Conservation (phyloP, 768 basidiomycete genomes). For the Boletus rufocinnamomeus region DNA sequence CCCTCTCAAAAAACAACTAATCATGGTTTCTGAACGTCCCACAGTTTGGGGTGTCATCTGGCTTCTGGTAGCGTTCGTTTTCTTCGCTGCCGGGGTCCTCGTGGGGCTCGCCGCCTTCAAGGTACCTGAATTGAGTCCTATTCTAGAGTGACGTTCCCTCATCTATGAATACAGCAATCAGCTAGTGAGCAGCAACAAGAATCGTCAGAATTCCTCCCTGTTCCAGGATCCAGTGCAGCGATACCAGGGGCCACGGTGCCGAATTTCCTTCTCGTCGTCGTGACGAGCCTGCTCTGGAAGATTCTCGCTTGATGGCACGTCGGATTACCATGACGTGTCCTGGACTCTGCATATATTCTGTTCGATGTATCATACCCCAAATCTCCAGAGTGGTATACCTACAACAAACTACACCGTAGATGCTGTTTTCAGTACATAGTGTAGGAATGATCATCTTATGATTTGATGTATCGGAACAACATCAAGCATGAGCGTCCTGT, state of each 20-base stretch:
- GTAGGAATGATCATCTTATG: neutral
- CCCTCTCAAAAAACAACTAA: neutral
- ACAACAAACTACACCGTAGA: neutral
- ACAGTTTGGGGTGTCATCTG: constrained; percentile 89
- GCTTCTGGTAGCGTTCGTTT: constrained; percentile 72
- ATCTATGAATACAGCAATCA: constrained; percentile 48
- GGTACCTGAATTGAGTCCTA: constrained; percentile 41
- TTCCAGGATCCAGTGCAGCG: constrained; percentile 50
- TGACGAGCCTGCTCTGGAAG: constrained; percentile 29
- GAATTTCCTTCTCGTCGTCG: constrained; percentile 22
- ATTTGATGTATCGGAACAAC: neutral
- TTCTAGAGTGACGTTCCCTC: neutral
- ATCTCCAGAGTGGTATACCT: neutral
- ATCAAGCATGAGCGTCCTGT: neutral
- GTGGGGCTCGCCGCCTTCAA: constrained; percentile 84
- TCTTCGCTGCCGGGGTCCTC: constrained; percentile 74
- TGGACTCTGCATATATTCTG: neutral
- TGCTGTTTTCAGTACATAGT: neutral
- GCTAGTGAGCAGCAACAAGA: constrained; percentile 54
- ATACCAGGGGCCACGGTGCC: constrained; percentile 32
- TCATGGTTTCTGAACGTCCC: constrained; percentile 4
- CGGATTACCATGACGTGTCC: neutral
- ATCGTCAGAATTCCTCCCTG: constrained; percentile 59
- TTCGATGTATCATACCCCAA: constrained; percentile 10
- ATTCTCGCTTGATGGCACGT: constrained; percentile 17